phyloP scores from a whole-genome alignment of 2,329 filamentous ascomycete species.

The Colletotrichum musae region DNA sequence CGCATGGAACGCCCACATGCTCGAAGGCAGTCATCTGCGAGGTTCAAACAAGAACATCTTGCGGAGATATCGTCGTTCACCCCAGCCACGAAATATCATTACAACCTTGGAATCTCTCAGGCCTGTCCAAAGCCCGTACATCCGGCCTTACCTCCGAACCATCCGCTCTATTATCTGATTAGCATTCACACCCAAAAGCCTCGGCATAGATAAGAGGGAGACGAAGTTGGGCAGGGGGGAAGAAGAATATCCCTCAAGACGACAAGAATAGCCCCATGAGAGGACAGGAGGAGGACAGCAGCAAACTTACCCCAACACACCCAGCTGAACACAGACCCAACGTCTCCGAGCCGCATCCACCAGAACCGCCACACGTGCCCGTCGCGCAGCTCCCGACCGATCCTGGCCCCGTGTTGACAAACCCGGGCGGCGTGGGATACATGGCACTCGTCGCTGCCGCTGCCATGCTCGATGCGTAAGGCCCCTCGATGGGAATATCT shows the following conservation, averaged over 20 bases:
- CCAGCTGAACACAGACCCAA: constrained; percentile 37
- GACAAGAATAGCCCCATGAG: neutral
- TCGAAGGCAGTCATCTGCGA: no score
- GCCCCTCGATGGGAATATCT: constrained; percentile 25
- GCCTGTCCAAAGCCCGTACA: constrained; percentile 16
- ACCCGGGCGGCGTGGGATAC: constrained; percentile 39
- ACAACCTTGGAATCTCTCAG: neutral
- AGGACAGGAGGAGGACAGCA: neutral
- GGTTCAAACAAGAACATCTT: no score
- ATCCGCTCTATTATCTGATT: constrained; percentile 19
- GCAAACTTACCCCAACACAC: constrained; percentile 37
- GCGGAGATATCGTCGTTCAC: constrained; percentile 3
- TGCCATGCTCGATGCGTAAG: constrained; percentile 32
- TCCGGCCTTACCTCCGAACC: constrained; percentile 36
- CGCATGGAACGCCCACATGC: neutral
- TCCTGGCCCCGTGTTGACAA: constrained; percentile 26
- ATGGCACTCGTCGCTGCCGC: constrained; percentile 34
- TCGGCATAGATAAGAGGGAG: constrained; percentile 5
- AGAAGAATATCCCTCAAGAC: constrained; percentile 17
- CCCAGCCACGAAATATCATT: constrained; percentile 7
- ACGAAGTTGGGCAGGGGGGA: neutral
- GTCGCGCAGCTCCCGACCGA: constrained; percentile 36
- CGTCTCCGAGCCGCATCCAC: constrained; percentile 36
- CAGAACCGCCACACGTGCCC: constrained; percentile 37
- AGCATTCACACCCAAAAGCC: constrained; percentile 1